phyloP scores from a whole-genome alignment of 2,329 filamentous ascomycete genomes.

The Colletotrichum sp. region DNA sequence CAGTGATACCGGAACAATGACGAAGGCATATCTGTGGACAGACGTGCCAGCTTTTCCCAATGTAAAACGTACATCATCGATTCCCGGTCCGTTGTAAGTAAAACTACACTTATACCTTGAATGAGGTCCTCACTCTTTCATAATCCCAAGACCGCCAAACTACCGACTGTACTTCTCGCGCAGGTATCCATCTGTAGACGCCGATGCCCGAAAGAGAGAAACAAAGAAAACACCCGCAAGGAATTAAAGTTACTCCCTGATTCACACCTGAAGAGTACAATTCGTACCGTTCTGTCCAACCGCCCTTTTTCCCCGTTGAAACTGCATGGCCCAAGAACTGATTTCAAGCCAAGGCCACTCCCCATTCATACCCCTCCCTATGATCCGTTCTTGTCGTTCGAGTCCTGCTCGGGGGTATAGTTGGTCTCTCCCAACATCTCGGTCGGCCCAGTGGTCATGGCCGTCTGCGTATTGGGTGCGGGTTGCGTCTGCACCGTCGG shows the following conservation, averaged over 20 bases:
- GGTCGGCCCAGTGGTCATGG: slow-evolving; percentile 60
- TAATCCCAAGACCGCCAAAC: not conserved
- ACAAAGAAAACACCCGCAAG: not conserved
- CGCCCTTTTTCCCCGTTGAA: not conserved
- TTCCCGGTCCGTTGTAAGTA: not conserved
- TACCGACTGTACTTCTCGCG: not conserved
- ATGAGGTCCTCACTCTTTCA: not conserved
- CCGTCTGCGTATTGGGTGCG: slow-evolving; percentile 58
- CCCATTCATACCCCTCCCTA: slow-evolving; percentile 25
- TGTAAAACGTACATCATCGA: not conserved
- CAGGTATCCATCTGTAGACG: slow-evolving; percentile 20
- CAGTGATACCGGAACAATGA: not conserved
- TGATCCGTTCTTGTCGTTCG: slow-evolving; percentile 33
- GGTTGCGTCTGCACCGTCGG: slow-evolving; percentile 64
- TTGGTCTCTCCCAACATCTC: slow-evolving; percentile 72
- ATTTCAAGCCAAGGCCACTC: not conserved
- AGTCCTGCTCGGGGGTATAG: slow-evolving; percentile 69
- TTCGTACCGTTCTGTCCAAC: not conserved
- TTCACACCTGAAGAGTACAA: slow-evolving; percentile 14
- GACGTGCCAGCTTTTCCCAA: not conserved
- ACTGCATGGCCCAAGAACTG: not conserved
- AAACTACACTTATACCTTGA: not conserved
- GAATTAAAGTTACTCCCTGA: not conserved
- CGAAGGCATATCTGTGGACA: not conserved
- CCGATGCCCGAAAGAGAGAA: slow-evolving; percentile 2